Evolutionary conservation across 805 yeast genomes (phyloP).

Genomic region (Hanseniaspora occidentalis): DNA sequence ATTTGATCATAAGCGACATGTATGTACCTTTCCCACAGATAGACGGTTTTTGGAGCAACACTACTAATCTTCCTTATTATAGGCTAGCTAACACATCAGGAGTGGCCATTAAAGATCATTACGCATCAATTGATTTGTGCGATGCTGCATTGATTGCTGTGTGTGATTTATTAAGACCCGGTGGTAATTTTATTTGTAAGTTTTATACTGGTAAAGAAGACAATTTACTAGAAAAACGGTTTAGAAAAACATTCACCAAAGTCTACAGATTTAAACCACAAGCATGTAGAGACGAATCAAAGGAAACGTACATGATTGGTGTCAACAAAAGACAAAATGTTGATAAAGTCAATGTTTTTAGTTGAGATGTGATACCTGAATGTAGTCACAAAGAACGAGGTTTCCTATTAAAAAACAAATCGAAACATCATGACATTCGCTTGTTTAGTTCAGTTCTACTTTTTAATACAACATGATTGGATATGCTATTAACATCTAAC

Average conservation of each 20-base stretch:
- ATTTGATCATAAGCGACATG: constrained; percentile 71
- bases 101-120: constrained; percentile 66
- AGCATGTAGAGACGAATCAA: constrained; percentile 68
- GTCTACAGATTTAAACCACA: constrained; percentile 69
- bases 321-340: constrained; percentile 31
- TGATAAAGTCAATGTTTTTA: constrained; percentile 35
- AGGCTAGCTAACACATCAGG: constrained; percentile 96
- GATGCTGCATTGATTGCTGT: constrained; percentile 81
- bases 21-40: constrained; percentile 51
- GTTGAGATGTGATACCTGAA: too few species aligned
- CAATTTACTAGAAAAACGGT: constrained; percentile 40
- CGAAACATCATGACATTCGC: too few species aligned
- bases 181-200: constrained; percentile 73
- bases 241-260: constrained; percentile 43
- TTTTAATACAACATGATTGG: too few species aligned
- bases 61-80: constrained; percentile 65
- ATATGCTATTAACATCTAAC: too few species aligned
- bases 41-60: constrained; percentile 40
- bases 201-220: constrained; percentile 80
- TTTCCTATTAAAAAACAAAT: too few species aligned
- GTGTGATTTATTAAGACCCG: constrained; percentile 50
- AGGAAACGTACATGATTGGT: constrained; percentile 74
- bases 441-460: too few species aligned
- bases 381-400: too few species aligned
- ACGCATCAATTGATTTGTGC: constrained; percentile 73